A percentile compares a stretch with the other conserved stretches of the same genome.
These are phyloP conservation scores for Calophaca sinica DNA, from an alignment of 306 rosid species.

Conservation along the genomic window DNA sequence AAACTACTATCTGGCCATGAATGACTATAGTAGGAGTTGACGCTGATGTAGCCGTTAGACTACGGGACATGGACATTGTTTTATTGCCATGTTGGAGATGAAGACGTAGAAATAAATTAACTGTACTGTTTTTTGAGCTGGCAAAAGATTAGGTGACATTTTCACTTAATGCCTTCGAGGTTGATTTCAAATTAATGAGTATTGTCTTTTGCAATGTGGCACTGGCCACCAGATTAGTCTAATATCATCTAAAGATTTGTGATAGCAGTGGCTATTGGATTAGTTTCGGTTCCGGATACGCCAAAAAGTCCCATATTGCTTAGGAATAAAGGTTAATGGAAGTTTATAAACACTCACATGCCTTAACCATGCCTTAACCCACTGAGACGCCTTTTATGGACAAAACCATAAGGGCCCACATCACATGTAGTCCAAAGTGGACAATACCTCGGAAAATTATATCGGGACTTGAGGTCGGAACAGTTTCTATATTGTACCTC, in stretches of 20 bases:
- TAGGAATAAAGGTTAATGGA: too few species aligned
- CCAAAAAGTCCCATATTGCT: too few species aligned
- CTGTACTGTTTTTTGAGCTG: constrained; percentile 42
- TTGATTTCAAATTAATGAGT: constrained; percentile 23
- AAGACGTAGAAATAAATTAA: constrained; percentile 29
- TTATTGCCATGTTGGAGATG: constrained; percentile 44
- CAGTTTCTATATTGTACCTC: background rate
- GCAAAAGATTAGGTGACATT: constrained; percentile 23
- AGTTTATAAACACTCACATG: too few species aligned
- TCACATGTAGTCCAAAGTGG: too few species aligned
- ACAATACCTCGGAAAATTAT: too few species aligned
- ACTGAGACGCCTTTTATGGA: too few species aligned
- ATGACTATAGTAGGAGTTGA: constrained; percentile 43
- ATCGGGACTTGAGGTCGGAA: too few species aligned
- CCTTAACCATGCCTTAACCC: too few species aligned
- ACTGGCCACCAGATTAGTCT: background rate
- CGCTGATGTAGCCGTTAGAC: constrained; percentile 39
- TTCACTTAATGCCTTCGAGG: background rate
- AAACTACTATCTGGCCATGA: constrained; percentile 35
- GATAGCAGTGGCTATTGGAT: constrained; percentile 3
- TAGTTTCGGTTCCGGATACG: too few species aligned
- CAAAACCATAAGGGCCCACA: too few species aligned
- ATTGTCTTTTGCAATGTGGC: constrained; percentile 24
- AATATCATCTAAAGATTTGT: background rate
- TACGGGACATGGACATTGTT: constrained; percentile 45